Evolutionary conservation across 345 rosid genomes (phyloP), one percentile per base, ranked within the genome.

Genomic region (Salix dunnii): DNA sequence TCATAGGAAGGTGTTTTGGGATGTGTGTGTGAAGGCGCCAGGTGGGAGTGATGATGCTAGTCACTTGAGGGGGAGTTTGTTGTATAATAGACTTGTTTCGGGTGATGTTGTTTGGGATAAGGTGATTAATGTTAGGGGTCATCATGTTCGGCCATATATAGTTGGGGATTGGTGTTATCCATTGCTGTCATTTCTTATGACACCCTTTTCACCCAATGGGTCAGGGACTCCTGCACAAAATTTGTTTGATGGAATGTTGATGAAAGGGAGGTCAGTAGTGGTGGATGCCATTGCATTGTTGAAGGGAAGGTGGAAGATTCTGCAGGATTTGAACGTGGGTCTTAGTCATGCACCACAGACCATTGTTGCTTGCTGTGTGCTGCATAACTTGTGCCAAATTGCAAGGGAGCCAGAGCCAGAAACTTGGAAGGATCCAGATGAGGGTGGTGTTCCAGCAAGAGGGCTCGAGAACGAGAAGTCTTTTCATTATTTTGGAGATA

Each of bases 111-210:
- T 91, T 35, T 96, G 99, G 99, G 98, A 96, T 58, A 96, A 92
- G 83, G 88, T 82, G 43, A 84, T 92, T 20, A 87, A 86, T 58
- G 85, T 93, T 13, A 88, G 97, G 84, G 97, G 98, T 69, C 91
- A 96, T 36, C 94, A 78, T 82, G 96, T 93, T 71, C 84, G 97
- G 76, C 99, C 99, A 7, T 96, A 87, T 81, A 79, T 96, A 40
- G 96, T 93, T 35, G 98, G 99, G 64, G 99, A 93, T 82, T 96
- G 99, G 99, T 91, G 99, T 77, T 93, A 91, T 78, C 99, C 98
- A 27, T 77, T 90, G 46, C 75, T 91, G 83, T 88, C 99, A 0
- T 96, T 93, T 28, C 62, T 96, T 73, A 96, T 96, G 99, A 90
- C 97, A 48, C 98, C 99, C 20, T 96, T 89, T 82, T 93, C 97